Percentiles rank a stretch among this genome's conserved stretches.
These are phyloP conservation scores for Alternaria solani DNA, from an alignment of 2,329 filamentous ascomycete species.

Conservation along the genomic window DNA sequence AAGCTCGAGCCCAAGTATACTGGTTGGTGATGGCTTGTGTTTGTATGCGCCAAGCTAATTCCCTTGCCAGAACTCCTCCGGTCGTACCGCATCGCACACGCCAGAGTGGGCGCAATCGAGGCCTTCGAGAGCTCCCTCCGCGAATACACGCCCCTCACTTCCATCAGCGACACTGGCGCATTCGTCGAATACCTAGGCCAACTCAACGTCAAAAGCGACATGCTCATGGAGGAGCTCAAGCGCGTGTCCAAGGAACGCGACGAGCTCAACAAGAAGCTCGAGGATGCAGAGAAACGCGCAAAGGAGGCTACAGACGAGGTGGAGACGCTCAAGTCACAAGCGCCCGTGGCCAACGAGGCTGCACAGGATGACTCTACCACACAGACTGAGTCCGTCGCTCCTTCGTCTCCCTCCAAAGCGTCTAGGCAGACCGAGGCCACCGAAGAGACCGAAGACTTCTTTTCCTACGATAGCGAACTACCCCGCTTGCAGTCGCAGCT, in stretches of 20 bases:
- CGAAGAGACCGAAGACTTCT: slow-evolving; percentile 74
- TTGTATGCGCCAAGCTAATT: slow-evolving; percentile 23
- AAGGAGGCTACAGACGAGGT: slow-evolving; percentile 71
- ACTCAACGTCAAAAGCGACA: slow-evolving; percentile 82
- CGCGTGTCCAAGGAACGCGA: slow-evolving; percentile 84
- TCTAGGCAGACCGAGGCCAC: slow-evolving; percentile 37
- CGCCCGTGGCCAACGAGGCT: slow-evolving; percentile 20
- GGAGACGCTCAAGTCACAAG: slow-evolving; percentile 58
- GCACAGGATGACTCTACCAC: slow-evolving; percentile 39
- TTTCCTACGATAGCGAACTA: slow-evolving; percentile 90
- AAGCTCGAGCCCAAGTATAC: slow-evolving; percentile 88
- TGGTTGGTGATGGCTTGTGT: slow-evolving; percentile 58
- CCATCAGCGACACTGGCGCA: slow-evolving; percentile 83
- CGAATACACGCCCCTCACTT: slow-evolving; percentile 90
- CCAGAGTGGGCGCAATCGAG: slow-evolving; percentile 85
- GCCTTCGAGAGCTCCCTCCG: slow-evolving; percentile 90
- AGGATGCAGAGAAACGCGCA: slow-evolving; percentile 71
- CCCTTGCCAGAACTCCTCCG: slow-evolving; percentile 76
- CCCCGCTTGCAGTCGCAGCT: slow-evolving; percentile 81
- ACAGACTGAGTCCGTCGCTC: slow-evolving; percentile 35
- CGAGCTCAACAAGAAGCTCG: slow-evolving; percentile 76
- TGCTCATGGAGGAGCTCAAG: slow-evolving; percentile 94
- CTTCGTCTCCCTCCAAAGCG: slow-evolving; percentile 37
- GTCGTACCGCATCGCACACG: slow-evolving; percentile 91
- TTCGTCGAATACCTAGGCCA: slow-evolving; percentile 91